These are phyloP conservation scores for Cicer bijugum DNA, from an alignment of 306 rosid genomes.

Conservation along the genomic window DNA sequence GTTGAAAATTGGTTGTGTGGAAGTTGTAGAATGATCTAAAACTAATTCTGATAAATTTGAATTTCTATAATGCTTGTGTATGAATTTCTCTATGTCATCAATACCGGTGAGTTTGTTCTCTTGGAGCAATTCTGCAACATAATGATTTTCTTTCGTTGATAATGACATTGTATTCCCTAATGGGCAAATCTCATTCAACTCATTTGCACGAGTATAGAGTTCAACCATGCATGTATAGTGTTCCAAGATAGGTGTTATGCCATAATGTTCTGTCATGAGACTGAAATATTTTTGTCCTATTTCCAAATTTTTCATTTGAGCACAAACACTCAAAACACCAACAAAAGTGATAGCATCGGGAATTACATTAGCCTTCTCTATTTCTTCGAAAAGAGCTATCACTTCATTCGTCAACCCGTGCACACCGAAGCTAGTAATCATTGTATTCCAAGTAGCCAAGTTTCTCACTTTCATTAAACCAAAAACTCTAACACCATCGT, in stretches of 20 bases:
- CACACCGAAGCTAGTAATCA: constrained; percentile 79
- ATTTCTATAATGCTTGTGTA: constrained; percentile 26
- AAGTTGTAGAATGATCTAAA: constrained; percentile 28
- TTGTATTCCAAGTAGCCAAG: constrained; percentile 74
- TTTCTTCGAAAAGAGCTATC: constrained; percentile 51
- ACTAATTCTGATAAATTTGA: constrained; percentile 29
- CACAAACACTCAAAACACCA: constrained; percentile 51
- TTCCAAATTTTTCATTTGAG: constrained; percentile 41
- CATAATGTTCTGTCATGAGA: constrained; percentile 59
- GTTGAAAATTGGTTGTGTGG: background rate
- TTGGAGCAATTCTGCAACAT: constrained; percentile 47
- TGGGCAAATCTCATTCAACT: constrained; percentile 39
- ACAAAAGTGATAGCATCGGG: constrained; percentile 57
- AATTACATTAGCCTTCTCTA: constrained; percentile 48
- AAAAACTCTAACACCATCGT: constrained; percentile 60
- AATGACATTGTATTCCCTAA: constrained; percentile 21
- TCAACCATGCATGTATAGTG: constrained; percentile 61
- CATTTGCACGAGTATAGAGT: constrained; percentile 51
- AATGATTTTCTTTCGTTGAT: constrained; percentile 36
- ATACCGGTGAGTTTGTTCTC: constrained; percentile 38
- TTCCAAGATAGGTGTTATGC: constrained; percentile 59
- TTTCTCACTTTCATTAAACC: constrained; percentile 52
- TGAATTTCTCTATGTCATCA: constrained; percentile 41
- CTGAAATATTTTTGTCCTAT: constrained; percentile 49
- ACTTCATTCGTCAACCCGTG: constrained; percentile 68